Evolutionary conservation across 2,329 filamentous ascomycete species (phyloP), one percentile per base, ranked within the genome.

Genomic region (Ilyonectria mors-panacis): DNA sequence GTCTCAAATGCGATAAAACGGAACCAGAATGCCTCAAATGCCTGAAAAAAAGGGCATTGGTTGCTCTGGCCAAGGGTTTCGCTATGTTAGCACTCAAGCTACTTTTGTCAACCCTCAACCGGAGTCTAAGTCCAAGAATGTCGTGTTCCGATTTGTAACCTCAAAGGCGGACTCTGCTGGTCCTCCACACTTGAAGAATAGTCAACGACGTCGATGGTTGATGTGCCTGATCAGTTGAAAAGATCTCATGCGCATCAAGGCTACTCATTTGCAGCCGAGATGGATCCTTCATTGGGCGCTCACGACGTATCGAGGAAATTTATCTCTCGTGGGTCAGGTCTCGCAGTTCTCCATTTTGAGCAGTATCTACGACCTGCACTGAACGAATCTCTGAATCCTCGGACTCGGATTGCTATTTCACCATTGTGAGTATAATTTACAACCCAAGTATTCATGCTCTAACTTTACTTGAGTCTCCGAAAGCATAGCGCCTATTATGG

Each of bases 11-110:
- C 70, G 81, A 83, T 68, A 80, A 79, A 65, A 75, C 75, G n/a
- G 77, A 81, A 53, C 81, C 81, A 2, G 72, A 77, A 61, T 83
- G 81, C 63, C 67, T 73, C n/a, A 83, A 83, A 59, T 83, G 81
- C 60, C 67, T 74, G 13, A 82, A 82, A 62, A n/a, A n/a, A 79
- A 78, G 35, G 78, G 78, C 26, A 73, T 83, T n/a, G 69, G 75
- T 7, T 83, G 81, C 68, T 82, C 81, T 1, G 81, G 81, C 0
- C 73, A 81, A 28, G 78, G 78, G 2, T 65, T 79, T 7, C 75
- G 79, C 7, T 81, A 80, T 51, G 78, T 82, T 47, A 80, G 78
- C 54, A 76, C 75, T 63, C 65, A 80, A 69, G 68, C 78, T 9
- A 33, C 30, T 33, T 7, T 7, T 9, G 8, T 33, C 30, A 33